Percentiles rank a stretch among this genome's conserved stretches.
phyloP scores from a whole-genome alignment of 164 flowering plant genomes.

The Stephania cephalantha region DNA sequence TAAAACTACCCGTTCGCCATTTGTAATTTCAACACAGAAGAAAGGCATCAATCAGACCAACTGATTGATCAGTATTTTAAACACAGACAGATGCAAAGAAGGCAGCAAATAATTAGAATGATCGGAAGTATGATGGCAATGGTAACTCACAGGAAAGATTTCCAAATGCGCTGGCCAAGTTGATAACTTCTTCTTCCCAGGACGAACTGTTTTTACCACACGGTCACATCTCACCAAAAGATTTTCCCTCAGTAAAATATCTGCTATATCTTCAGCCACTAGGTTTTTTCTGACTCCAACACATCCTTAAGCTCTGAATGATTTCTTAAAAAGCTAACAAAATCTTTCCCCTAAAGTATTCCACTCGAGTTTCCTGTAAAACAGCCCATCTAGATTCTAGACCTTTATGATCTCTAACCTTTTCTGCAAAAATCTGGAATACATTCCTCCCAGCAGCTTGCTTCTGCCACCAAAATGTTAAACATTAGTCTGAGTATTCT shows the following conservation, averaged over 20 bases:
- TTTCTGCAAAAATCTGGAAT: constrained; percentile 89
- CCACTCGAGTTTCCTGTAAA: constrained; percentile 92
- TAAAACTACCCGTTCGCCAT: not conserved
- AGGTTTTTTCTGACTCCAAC: constrained; percentile 60
- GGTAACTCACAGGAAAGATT: constrained; percentile 65
- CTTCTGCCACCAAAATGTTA: constrained; percentile 39
- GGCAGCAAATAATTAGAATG: not conserved
- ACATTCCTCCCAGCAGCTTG: constrained; percentile 74
- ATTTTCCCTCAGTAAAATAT: constrained; percentile 56
- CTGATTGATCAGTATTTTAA: not conserved
- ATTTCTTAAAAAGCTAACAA: constrained; percentile 66
- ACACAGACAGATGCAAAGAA: not conserved
- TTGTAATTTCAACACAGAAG: not conserved
- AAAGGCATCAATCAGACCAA: no score
- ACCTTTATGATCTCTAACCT: constrained; percentile 88
- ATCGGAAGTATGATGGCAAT: not conserved
- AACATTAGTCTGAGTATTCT: not conserved
- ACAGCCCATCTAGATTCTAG: constrained; percentile 95
- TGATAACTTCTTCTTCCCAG: constrained; percentile 93
- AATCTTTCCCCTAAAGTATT: constrained; percentile 89
- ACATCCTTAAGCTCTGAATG: constrained; percentile 75
- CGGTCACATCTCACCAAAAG: constrained; percentile 94
- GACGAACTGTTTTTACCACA: constrained; percentile 89
- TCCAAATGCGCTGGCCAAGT: constrained; percentile 98
- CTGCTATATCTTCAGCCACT: constrained; percentile 74